Evolutionary conservation across 1,284 basidiomycete genomes (phyloP).

Genomic region (Polyporus tsugae): DNA sequence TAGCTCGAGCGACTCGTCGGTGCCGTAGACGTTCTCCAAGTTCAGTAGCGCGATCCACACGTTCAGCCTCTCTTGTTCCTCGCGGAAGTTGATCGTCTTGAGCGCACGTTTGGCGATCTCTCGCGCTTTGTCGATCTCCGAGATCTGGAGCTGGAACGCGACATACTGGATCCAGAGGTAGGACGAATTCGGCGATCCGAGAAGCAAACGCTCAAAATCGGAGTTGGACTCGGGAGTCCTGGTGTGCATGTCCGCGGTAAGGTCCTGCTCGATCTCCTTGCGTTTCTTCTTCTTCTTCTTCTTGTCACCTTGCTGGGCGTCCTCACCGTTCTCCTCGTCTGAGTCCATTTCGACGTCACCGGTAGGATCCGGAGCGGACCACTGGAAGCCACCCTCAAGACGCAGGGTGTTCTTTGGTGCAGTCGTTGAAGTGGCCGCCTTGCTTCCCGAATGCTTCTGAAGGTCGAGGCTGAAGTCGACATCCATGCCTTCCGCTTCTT

Average conservation of each 20-base stretch:
- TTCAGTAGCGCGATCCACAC: conserved; percentile 98
- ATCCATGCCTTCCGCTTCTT: conserved; percentile 32
- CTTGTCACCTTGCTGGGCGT: conserved; percentile 53
- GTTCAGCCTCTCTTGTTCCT: conserved; percentile 97
- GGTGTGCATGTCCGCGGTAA: conserved; percentile 86
- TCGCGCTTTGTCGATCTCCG: conserved; percentile 94
- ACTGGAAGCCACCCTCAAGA: conserved; percentile 72
- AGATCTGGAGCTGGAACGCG: conserved; percentile 96
- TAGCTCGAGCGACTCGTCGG: conserved; percentile 78
- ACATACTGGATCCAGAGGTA: conserved; percentile 99
- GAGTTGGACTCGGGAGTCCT: conserved; percentile 89
- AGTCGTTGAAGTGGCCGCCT: not conserved
- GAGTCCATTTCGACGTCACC: conserved; percentile 46
- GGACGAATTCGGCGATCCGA: conserved; percentile 98
- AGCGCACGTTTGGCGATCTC: conserved; percentile 88
- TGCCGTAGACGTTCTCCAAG: conserved; percentile 94
- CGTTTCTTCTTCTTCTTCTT: conserved; percentile 74
- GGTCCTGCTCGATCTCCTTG: conserved; percentile 81
- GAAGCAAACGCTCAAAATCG: conserved; percentile 94
- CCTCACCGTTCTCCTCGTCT: conserved; percentile 59
- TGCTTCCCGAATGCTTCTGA: conserved; percentile 21
- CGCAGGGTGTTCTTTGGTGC: conserved; percentile 50
- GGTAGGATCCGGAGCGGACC: conserved; percentile 57
- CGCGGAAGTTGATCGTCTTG: conserved; percentile 91
- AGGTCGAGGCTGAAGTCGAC: conserved; percentile 46